Evolutionary conservation across 257 asterid species (phyloP).

Genomic region (Nicotiana paniculata): DNA sequence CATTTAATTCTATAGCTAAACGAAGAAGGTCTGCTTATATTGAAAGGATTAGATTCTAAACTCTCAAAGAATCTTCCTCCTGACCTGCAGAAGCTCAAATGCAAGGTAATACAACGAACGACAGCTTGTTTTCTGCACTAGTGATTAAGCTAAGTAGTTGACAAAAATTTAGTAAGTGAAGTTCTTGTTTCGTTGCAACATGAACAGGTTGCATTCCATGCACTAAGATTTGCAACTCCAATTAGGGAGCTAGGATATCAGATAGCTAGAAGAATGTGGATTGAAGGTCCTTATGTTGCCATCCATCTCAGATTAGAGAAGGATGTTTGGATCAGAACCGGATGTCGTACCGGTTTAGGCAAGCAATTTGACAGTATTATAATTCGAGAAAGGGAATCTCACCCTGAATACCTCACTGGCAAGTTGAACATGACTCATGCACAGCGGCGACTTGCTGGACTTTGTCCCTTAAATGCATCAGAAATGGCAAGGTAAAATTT

Average conservation of each 20-base stretch:
- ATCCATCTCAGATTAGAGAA: constrained; percentile 56
- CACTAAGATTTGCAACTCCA: constrained; percentile 46
- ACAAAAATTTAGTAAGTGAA: not conserved
- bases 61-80: constrained; percentile 59
- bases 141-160: not conserved
- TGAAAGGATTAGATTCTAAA: constrained; percentile 58
- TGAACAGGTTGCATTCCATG: constrained; percentile 58
- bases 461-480: constrained; percentile 53
- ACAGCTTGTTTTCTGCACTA: not conserved
- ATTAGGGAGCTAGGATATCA: constrained; percentile 40
- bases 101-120: constrained; percentile 31
- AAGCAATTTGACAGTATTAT: constrained; percentile 29
- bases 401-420: constrained; percentile 46
- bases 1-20: constrained; percentile 29
- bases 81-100: constrained; percentile 62
- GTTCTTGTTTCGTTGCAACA: not conserved
- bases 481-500: constrained; percentile 39
- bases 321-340: constrained; percentile 64
- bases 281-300: constrained; percentile 56
- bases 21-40: constrained; percentile 50
- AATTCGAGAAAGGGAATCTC: constrained; percentile 31
- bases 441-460: constrained; percentile 47
- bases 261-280: constrained; percentile 64
- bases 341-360: constrained; percentile 63
- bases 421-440: constrained; percentile 35